Base-by-base conservation (phyloP, 345 rosid genomes). In the Erucastrum elatum region DNA sequence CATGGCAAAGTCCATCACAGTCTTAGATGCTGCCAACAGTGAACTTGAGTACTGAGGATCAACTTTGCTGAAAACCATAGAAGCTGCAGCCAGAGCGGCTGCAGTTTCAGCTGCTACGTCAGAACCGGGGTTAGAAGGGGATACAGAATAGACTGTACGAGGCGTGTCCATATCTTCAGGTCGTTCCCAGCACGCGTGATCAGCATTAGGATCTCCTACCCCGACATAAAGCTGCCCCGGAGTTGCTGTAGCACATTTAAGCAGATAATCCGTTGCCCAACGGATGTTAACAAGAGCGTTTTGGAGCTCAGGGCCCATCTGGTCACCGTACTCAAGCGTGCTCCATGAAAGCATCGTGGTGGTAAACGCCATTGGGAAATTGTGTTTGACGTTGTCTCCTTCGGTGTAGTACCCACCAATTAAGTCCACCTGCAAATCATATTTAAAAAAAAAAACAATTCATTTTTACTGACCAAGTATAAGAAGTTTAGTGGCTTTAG, bases 281-380 rank as follows among this genome's bases (percentile, higher is more conserved):
- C 97, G 93, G 66, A 94, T 87, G 2, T 89, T 88, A 1, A 84
- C 88, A 82, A 88, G 82, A 0, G 96, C 87, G 4, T 85, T 82
- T 9, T 76, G 70, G 1, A 92, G 80, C 62, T 94, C 84, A 21
- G 91, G 73, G 0, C 98, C 97, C 92, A 92, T 63, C 71, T 75
- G 84, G 75, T 81, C 88, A 9, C 94, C 97, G 44, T 88, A 94
- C 74, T 94, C 98, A 3, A 94, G 86, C 5, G 93, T 73, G 51
- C 96, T 74, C 98, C 98, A 94, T 46, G 97, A 88, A 7, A 94
- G 89, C 94, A 94, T 87, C 21, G 98, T 94, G 69, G 98, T 87
- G 70, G 94, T 86, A 84, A 86, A 94, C 17, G 98, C 97, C 97
- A 94, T 94, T 12, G 98, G 98, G 72, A 94, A 88, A 72, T 92